These are phyloP conservation scores for Excoecaria cochinchinensis DNA, from an alignment of 345 rosid genomes.

Conservation along the genomic window DNA sequence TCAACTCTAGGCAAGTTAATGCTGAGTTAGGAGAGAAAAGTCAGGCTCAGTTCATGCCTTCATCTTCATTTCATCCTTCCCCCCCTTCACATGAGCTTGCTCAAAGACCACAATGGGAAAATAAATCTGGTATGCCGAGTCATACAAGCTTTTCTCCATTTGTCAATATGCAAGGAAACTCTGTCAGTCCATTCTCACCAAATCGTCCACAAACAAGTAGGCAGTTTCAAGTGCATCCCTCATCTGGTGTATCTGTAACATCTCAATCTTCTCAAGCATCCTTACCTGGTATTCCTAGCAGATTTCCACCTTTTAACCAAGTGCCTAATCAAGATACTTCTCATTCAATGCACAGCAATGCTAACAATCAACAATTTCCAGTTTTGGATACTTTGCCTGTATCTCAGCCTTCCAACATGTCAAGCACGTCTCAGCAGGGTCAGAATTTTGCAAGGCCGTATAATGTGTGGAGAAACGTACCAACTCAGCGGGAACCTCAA, in stretches of 20 bases:
- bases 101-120: constrained; percentile 27
- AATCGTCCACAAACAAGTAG: constrained; percentile 19
- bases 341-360: constrained; percentile 11
- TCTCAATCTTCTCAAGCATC: constrained; percentile 25
- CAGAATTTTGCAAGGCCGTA: constrained; percentile 26
- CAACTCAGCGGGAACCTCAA: constrained; percentile 26
- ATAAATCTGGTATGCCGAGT: constrained; percentile 10
- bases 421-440: constrained; percentile 28
- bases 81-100: constrained; percentile 14
- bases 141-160: constrained; percentile 19
- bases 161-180: constrained; percentile 28
- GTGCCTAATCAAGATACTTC: neutral
- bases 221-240: constrained; percentile 28
- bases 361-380: constrained; percentile 36
- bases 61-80: constrained; percentile 11
- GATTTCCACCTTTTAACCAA: constrained; percentile 21
- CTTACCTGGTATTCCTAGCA: constrained; percentile 21
- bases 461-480: constrained; percentile 36
- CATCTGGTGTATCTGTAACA: constrained; percentile 19
- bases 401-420: constrained; percentile 26
- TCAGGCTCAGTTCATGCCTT: constrained; percentile 12
- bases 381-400: constrained; percentile 31
- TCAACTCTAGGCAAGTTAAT: constrained; percentile 7
- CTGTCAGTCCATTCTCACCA: constrained; percentile 19
- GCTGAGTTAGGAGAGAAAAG: constrained; percentile 7